These are phyloP conservation scores for Stramenopiles sp. DNA, from an alignment of 352 stramenopile species.

Conservation along the genomic window DNA sequence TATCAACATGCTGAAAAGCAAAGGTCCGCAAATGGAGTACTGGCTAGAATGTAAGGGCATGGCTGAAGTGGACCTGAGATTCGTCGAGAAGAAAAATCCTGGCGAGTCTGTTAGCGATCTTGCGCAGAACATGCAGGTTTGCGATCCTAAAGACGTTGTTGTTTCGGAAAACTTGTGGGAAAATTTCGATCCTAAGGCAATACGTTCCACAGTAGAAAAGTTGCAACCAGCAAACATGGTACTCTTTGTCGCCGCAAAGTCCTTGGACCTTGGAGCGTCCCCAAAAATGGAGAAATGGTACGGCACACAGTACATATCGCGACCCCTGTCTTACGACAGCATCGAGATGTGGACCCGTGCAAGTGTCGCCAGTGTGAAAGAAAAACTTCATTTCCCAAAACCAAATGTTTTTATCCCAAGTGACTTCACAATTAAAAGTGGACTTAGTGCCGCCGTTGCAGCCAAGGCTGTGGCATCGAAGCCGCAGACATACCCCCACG, in stretches of 20 bases:
- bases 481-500: not conserved
- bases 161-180: not conserved
- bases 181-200: not conserved
- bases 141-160: not conserved
- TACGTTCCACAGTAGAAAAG: not conserved
- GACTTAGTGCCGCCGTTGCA: not conserved
- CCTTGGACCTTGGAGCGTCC: not conserved
- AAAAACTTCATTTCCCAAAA: not conserved
- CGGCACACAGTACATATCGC: not conserved
- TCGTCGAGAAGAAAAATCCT: not conserved
- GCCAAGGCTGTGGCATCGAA: not conserved
- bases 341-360: not conserved
- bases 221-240: not conserved
- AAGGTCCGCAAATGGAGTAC: conserved; percentile 10
- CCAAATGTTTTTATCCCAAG: not conserved
- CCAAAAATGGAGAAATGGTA: conserved; percentile 17
- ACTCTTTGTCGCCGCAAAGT: not conserved
- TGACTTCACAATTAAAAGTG: not conserved
- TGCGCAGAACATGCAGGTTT: not conserved
- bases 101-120: not conserved
- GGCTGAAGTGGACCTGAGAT: not conserved
- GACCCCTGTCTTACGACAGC: not conserved
- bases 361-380: not conserved
- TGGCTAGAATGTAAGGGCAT: not conserved
- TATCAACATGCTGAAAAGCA: conserved; percentile 24